Evolutionary conservation across 2,329 filamentous ascomycete genomes (phyloP), one percentile per base, ranked within the genome.

Genomic region (Scortechinia acanthostroma): DNA sequence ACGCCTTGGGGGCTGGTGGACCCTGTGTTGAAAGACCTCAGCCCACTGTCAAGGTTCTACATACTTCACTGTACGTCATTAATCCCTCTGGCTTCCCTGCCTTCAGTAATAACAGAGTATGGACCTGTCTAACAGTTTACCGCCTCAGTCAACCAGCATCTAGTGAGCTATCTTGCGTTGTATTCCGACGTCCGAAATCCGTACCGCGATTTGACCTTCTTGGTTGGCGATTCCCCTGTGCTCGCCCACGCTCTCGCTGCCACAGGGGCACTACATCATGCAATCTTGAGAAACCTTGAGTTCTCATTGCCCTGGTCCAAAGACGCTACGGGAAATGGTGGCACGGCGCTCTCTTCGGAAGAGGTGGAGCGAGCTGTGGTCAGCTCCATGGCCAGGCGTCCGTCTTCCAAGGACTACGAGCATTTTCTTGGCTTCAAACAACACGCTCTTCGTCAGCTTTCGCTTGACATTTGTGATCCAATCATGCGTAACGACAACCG

Each of bases 381-480:
- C 2, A 54, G 58, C 48, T 48, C 59, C 48, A 46, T 62, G 52
- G 51, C 59, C 51, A 49, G 55, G 13, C 56, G 51, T 47, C 59
- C 50, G 48, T 56, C 53, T 51, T 64, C 56, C 43, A 62, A 56
- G 49, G 56, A 51, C 47, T 69, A 56, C 53, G 59, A 57, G 42
- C 61, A 55, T 57, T 69, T 59, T 53, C 54, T 74, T 13, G 56
- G 64, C n/a, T 64, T 70, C 16, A 74, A 74, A 48, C 69, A 73
- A 45, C 62, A 65, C 16, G 68, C 69, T 3, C 59, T 74, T 10
- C 60, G 60, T 10, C 60, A 70, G 21, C 53, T 74, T 20, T 61
- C 60, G 5, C 49, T 50, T 23, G 58, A 61, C 21, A 50, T 66
- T 5, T 43, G 44, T 3, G 54, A 61, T 45, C 54, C 58, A 1